A percentile compares a stretch with the other conserved stretches of the same genome.
phyloP scores from a whole-genome alignment of 2,329 filamentous ascomycete genomes.

The Ophiostoma piceae region DNA sequence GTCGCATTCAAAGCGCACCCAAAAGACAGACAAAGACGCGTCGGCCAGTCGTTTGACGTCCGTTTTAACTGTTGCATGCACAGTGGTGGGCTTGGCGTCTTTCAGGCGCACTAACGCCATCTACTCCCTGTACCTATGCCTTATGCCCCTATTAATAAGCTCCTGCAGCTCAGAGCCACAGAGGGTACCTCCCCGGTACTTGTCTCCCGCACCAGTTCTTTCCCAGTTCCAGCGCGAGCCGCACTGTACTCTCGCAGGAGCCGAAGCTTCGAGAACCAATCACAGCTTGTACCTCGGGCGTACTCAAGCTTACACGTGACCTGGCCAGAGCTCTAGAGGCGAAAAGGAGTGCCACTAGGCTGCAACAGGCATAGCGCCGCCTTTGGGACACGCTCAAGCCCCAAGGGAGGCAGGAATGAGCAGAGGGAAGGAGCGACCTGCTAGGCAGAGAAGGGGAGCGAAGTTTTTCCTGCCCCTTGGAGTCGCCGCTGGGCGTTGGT shows the following conservation, averaged over 20 bases:
- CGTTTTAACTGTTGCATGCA: constrained; percentile 6
- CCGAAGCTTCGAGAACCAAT: constrained; percentile 19
- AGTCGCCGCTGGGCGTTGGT: constrained; percentile 12
- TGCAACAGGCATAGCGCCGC: constrained; percentile 31
- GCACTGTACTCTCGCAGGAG: neutral
- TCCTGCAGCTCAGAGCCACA: neutral
- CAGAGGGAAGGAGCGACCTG: constrained; percentile 10
- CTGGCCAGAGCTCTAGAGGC: neutral
- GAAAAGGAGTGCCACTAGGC: constrained; percentile 30
- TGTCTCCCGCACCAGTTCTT: neutral
- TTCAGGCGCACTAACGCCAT: neutral
- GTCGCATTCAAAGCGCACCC: neutral
- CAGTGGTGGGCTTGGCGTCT: constrained; percentile 5
- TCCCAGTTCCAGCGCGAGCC: neutral
- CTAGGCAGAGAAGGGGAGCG: constrained; percentile 34
- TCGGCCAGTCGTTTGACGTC: constrained; percentile 11
- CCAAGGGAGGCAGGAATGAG: constrained; percentile 27
- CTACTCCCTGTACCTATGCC: neutral
- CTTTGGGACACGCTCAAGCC: constrained; percentile 31
- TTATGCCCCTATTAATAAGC: constrained; percentile 12
- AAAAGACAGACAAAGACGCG: constrained; percentile 2
- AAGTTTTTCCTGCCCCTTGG: constrained; percentile 41
- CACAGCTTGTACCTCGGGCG: constrained; percentile 14
- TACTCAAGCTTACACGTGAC: constrained; percentile 19
- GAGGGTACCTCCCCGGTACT: constrained; percentile 19